These are phyloP conservation scores for Leccinum longicurvipes DNA, from an alignment of 768 basidiomycete species.

Conservation along the genomic window DNA sequence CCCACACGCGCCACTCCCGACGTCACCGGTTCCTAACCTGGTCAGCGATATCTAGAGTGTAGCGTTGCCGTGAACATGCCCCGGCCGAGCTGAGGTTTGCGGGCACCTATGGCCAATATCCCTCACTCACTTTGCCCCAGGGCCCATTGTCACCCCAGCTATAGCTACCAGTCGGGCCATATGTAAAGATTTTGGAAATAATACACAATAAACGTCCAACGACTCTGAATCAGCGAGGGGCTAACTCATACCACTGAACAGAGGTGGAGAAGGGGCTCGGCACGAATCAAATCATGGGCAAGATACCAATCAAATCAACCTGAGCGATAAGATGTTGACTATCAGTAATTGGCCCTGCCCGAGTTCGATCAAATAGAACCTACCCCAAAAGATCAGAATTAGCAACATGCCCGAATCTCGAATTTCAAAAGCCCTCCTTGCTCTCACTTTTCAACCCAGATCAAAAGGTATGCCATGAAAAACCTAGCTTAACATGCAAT, in stretches of 20 bases:
- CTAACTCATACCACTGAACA: not conserved
- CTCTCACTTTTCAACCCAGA: not conserved
- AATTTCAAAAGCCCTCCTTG: not conserved
- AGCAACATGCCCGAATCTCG: not conserved
- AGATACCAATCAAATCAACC: not conserved
- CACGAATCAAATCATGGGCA: not conserved
- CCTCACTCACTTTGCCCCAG: constrained; percentile 1
- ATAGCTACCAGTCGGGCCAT: not conserved
- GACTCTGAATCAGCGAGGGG: not conserved
- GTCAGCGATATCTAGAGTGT: not conserved
- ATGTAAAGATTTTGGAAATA: not conserved
- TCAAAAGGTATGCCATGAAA: not conserved
- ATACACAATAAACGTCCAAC: not conserved
- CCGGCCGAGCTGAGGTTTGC: not conserved
- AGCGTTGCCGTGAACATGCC: not conserved
- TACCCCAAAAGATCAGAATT: not conserved
- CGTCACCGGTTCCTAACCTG: not conserved
- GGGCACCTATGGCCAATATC: constrained; percentile 21
- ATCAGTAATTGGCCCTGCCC: not conserved
- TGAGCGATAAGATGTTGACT: not conserved
- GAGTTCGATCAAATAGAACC: not conserved
- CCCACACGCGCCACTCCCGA: not conserved
- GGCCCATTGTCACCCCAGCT: constrained; percentile 14
- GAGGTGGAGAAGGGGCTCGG: not conserved
- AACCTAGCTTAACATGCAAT: constrained; percentile 4